Conservation (phyloP, 1,139 yeast genomes). For the Taphrina flavorubra region DNA sequence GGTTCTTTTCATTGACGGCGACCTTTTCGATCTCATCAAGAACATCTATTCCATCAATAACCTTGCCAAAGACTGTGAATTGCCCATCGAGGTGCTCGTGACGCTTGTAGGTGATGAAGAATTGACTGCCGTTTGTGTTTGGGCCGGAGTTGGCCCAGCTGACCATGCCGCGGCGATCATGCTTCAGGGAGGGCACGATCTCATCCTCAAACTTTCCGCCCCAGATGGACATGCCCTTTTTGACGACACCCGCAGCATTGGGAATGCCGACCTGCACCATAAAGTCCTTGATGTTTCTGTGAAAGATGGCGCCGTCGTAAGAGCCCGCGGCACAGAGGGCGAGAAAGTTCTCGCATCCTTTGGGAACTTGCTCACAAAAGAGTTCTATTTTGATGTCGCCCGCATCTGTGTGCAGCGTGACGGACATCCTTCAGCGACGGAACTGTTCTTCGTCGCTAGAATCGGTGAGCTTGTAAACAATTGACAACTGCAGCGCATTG, state of each 20-base stretch:
- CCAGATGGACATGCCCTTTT: constrained; percentile 61
- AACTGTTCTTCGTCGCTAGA: too few relatives aligned
- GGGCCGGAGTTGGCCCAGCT: constrained; percentile 60
- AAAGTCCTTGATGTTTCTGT: constrained; percentile 55
- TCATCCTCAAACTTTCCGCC: constrained; percentile 61
- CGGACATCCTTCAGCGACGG: constrained; percentile 15
- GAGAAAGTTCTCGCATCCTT: constrained; percentile 56
- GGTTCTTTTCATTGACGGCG: constrained; percentile 54
- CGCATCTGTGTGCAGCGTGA: constrained; percentile 52
- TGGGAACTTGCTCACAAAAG: constrained; percentile 55
- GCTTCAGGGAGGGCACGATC: constrained; percentile 55
- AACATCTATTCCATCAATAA: constrained; percentile 55
- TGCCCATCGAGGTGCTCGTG: constrained; percentile 60
- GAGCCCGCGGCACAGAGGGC: constrained; percentile 60
- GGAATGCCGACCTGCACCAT: constrained; percentile 42
- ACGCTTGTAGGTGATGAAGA: constrained; percentile 55
- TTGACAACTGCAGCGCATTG: too few relatives aligned
- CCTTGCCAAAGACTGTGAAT: constrained; percentile 64
- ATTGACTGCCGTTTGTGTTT: constrained; percentile 57
- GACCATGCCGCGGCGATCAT: constrained; percentile 55
- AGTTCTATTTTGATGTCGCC: constrained; percentile 56
- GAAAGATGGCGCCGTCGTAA: constrained; percentile 55
- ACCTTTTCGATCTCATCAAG: constrained; percentile 54
- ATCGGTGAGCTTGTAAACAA: too few relatives aligned
- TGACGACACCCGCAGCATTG: constrained; percentile 56